Conservation (phyloP, 202 grass and related monocot species). For the Zoysia matrella region DNA sequence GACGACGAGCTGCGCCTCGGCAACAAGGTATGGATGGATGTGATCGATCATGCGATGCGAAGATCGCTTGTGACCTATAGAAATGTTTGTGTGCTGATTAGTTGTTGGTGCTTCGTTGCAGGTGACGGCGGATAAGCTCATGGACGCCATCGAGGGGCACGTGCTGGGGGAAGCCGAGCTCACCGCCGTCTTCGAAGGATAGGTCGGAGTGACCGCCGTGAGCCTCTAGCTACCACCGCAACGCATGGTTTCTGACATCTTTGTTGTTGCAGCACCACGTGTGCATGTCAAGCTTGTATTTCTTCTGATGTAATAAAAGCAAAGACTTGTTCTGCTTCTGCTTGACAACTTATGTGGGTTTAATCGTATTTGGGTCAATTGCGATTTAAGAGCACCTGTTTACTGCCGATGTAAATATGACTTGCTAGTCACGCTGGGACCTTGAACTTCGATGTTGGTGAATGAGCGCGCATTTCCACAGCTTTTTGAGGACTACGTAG, state of each 20-base stretch:
- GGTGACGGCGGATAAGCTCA: conserved; percentile 78
- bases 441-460: too few species aligned
- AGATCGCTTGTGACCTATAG: too few species aligned
- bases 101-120: not conserved
- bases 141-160: conserved; percentile 72
- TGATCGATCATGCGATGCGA: too few species aligned
- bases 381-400: not conserved
- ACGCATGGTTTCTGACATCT: not conserved
- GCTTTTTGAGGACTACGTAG: too few species aligned
- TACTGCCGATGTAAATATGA: not conserved
- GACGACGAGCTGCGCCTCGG: conserved; percentile 72
- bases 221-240: too few species aligned
- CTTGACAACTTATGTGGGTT: not conserved
- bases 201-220: not conserved
- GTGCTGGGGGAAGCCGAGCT: conserved; percentile 75
- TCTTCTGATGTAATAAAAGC: conserved; percentile 48
- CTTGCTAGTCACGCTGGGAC: too few species aligned
- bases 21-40: conserved; percentile 65
- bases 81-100: not conserved
- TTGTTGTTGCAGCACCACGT: not conserved
- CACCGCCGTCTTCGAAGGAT: conserved; percentile 51
- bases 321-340: not conserved
- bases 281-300: not conserved
- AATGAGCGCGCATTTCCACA: too few species aligned
- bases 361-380: not conserved